Base-by-base conservation (phyloP, 768 basidiomycete species). In the Lactarius vividus region DNA sequence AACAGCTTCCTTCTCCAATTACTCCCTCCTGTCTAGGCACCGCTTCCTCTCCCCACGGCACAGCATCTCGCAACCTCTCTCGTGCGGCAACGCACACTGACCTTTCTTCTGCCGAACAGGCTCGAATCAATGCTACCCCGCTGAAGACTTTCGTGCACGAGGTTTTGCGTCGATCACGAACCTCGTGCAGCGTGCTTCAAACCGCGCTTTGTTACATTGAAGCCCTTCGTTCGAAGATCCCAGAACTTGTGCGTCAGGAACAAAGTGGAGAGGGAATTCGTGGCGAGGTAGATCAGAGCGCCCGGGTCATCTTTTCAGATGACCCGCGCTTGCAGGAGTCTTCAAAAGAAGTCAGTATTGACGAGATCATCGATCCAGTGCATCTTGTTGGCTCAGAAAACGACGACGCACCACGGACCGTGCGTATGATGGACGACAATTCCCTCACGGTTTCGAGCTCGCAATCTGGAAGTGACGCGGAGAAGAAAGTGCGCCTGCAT, bases 121-220 rank as follows among this genome's bases (percentile, higher is more conserved):
- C 71, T 16, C 72, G 62, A 13, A 71, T 73, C 68, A 79, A 80
- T 56, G 73, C 85, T 20, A 77, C 85, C 9, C 87, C 89, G 9
- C 82, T 92, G 69, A 87, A 84, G 69, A 80, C 83, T 5, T 96
- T 96, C 71, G 91, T 96, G 33, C 89, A 92, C 73, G 93, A 96
- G 76, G 90, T 95, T 9, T 82, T 96, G 16, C 84, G 91, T 59
- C 88, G 94, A 42, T 94, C 92, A 15, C 84, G 91, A 56, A 95
- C 93, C 0, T 90, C 91, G 5, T 90, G 88, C 52, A 85, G 83
- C 53, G 91, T 94, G 4, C 81, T 96, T 9, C 93, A 96, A 74
- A 91, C 92, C 0, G 94, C 94, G 0, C 77, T 94, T 0, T 93
- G 94, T 74, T 96, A 95, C 73, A 79, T 96, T 15, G 92, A 94